Base-by-base conservation (phyloP, 139 green algal genomes). In the Coccomyxa sp. region DNA sequence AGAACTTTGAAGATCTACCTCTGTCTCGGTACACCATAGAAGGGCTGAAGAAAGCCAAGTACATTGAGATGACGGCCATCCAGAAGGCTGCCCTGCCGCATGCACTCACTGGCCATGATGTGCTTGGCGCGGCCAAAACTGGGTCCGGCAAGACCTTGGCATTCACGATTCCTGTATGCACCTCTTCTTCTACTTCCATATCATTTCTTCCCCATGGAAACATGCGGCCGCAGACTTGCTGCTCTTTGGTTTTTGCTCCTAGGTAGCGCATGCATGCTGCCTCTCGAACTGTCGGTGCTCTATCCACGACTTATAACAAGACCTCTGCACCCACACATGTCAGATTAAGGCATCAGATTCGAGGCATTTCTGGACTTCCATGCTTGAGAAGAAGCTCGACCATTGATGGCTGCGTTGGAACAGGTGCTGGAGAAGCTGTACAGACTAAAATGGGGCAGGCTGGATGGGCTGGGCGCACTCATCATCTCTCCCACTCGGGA, bases 121-220 rank as follows among this genome's bases (percentile, higher is more conserved):
- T 99, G 13, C 88, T 99, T 60, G 97, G 97, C 25, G 97, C 97
- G 3, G 97, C 97, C 14, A 99, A 99, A 85, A 99, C 97, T 4
- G 97, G 97, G n/a, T 97, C 88, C 21, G 96, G 96, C 60, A 99
- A 99, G 88, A 99, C 97, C 0, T 88, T 99, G 23, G 88, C 95
- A 13, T 99, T 99, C 87, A 82, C 98, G 15, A 90, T 99, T 13
- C 96, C 97, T 51, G 90, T 98, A 80, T 87, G 90, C 60, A 27
- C 21, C 28, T n/a, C 58, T 57, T 58, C 68, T 83, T 51, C 38
- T 7, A 51, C 38, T 51, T 51, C 13, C 31, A 18, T 30, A 3
- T 51, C 38, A 7, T 7, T 7, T 51, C 38, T 51, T 51, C 7
- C 38, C 7, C 7, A 3, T 51, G 38, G 38, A 3, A 3, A 71